Evolutionary conservation across 768 basidiomycete genomes (phyloP).

Genomic region (Agrocybe chaxingu): DNA sequence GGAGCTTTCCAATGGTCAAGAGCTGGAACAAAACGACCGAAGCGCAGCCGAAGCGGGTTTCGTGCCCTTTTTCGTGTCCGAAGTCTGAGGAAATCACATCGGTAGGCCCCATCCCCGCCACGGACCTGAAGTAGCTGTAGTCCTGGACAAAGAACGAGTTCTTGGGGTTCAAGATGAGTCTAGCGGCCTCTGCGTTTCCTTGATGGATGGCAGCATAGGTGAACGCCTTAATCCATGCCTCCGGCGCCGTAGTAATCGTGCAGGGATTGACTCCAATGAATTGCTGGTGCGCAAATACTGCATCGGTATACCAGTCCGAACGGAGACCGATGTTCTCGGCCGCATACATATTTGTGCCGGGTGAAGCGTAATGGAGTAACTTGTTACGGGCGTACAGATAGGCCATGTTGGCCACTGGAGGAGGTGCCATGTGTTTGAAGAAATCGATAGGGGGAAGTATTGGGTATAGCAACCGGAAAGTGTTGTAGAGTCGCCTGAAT

Average conservation of each 20-base stretch:
- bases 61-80: too few species aligned
- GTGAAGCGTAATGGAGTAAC: too few species aligned
- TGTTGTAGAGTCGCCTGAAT: too few species aligned
- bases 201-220: slow-evolving; percentile 12
- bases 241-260: slow-evolving; percentile 19
- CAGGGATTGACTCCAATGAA: slow-evolving; percentile 27
- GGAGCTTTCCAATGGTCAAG: slow-evolving; percentile 19
- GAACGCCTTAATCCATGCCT: slow-evolving; percentile 19
- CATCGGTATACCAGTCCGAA: slow-evolving; percentile 29
- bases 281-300: slow-evolving; percentile 27
- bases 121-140: slow-evolving; percentile 22
- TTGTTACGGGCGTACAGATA: too few species aligned
- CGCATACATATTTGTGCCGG: slow-evolving; percentile 16
- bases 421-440: too few species aligned
- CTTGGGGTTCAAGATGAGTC: slow-evolving; percentile 9
- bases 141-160: slow-evolving; percentile 20
- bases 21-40: slow-evolving; percentile 26
- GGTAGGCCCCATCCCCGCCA: slow-evolving; percentile 8
- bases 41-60: slow-evolving; percentile 20
- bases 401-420: too few species aligned
- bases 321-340: slow-evolving; percentile 24
- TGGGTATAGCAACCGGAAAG: too few species aligned
- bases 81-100: slow-evolving; percentile 1
- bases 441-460: too few species aligned
- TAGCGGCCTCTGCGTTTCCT: slow-evolving; percentile 8